These are phyloP conservation scores for Volutella citrinella DNA, from an alignment of 2,329 filamentous ascomycete genomes.

Conservation along the genomic window DNA sequence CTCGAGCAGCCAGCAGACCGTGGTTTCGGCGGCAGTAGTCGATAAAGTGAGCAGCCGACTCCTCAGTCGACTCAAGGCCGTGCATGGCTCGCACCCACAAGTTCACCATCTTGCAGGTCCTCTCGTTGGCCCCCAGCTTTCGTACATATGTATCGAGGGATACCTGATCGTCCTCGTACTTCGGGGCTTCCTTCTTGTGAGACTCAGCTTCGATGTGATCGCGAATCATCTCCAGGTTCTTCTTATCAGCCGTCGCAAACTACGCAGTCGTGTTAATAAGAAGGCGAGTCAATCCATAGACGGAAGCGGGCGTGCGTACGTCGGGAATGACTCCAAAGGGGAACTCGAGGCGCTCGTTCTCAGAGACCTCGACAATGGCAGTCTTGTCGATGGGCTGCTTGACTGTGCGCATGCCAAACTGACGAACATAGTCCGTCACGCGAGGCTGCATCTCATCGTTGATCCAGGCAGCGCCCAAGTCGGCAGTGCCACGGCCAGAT, in stretches of 20 bases:
- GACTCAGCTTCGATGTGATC: conserved; percentile 35
- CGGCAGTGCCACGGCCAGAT: conserved; percentile 36
- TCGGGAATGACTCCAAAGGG: conserved; percentile 20
- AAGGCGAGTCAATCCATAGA: too few relatives aligned
- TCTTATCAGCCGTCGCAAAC: conserved; percentile 30
- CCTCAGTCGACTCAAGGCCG: conserved; percentile 32
- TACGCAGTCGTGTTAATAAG: conserved; percentile 8
- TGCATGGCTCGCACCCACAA: conserved; percentile 37
- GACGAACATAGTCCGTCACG: conserved; percentile 39
- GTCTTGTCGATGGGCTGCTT: conserved; percentile 47
- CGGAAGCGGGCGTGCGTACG: too few relatives aligned
- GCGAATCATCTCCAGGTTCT: conserved; percentile 30
- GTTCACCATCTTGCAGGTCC: conserved; percentile 33
- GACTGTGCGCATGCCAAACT: conserved; percentile 39
- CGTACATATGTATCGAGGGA: conserved; percentile 34
- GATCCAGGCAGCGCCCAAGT: conserved; percentile 58
- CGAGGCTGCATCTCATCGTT: conserved; percentile 52
- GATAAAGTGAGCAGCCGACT: conserved; percentile 35
- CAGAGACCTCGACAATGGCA: conserved; percentile 37
- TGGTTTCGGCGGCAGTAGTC: conserved; percentile 35
- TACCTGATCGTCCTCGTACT: conserved; percentile 27
- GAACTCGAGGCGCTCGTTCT: conserved; percentile 26
- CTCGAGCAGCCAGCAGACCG: conserved; percentile 32
- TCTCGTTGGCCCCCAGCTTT: conserved; percentile 27
- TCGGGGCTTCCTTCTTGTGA: conserved; percentile 18